Evolutionary conservation across 306 rosid genomes (phyloP).

Genomic region (Malus sieversii): DNA sequence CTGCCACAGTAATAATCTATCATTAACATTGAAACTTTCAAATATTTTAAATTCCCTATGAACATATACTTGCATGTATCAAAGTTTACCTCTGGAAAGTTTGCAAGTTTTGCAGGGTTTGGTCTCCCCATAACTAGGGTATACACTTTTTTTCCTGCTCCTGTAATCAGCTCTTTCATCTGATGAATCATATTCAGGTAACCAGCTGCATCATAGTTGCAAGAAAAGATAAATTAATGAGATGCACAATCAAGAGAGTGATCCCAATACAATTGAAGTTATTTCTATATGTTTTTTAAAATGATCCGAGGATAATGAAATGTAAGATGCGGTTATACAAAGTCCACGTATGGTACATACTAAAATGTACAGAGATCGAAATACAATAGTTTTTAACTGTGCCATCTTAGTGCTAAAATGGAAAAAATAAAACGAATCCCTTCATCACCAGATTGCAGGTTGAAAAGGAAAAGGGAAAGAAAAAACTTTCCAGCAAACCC

Average conservation of each 20-base stretch:
- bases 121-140: slow-evolving; percentile 87
- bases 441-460: neutral
- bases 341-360: neutral
- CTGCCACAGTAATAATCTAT: slow-evolving; percentile 35
- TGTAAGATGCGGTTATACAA: neutral
- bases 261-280: neutral
- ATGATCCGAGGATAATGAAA: neutral
- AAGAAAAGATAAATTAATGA: neutral
- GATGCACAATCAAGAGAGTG: neutral
- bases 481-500: neutral
- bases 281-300: too few relatives aligned
- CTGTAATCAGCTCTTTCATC: slow-evolving; percentile 70
- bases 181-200: slow-evolving; percentile 70
- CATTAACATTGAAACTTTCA: neutral
- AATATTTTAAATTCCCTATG: slow-evolving; percentile 1
- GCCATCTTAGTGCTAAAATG: neutral
- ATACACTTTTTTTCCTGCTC: slow-evolving; percentile 80
- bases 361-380: neutral
- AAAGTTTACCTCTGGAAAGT: slow-evolving; percentile 81
- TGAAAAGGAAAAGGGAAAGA: neutral
- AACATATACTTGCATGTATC: neutral
- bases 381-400: neutral
- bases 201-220: slow-evolving; percentile 58
- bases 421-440: too few relatives aligned
- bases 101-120: slow-evolving; percentile 95